These are phyloP conservation scores for Pleurotus giganteus DNA, from an alignment of 768 basidiomycete species.

Conservation along the genomic window DNA sequence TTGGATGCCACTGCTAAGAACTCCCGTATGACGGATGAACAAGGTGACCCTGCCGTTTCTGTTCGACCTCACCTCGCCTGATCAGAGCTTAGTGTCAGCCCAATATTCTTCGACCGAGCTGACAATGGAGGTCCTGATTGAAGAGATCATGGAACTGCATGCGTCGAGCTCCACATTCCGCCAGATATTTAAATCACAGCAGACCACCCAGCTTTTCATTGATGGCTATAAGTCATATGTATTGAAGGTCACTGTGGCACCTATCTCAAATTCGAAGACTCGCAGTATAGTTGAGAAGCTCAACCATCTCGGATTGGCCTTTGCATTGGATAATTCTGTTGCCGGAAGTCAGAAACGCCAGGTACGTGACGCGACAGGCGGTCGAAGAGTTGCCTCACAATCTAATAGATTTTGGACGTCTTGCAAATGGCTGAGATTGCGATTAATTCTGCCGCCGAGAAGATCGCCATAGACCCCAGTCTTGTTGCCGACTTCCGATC, in stretches of 20 bases:
- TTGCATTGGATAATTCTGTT: constrained; percentile 64
- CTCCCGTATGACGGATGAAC: constrained; percentile 27
- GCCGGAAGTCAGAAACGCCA: constrained; percentile 69
- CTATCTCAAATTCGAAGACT: constrained; percentile 39
- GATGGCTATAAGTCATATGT: constrained; percentile 62
- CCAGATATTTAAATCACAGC: constrained; percentile 70
- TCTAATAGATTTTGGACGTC: constrained; percentile 3
- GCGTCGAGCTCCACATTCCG: constrained; percentile 64
- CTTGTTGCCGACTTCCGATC: constrained; percentile 53
- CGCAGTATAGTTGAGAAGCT: constrained; percentile 68
- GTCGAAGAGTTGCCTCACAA: not conserved
- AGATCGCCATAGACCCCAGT: constrained; percentile 50
- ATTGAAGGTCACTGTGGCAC: constrained; percentile 32
- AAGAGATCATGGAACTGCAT: constrained; percentile 70
- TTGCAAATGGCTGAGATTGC: constrained; percentile 44
- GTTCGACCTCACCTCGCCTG: constrained; percentile 14
- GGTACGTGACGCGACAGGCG: constrained; percentile 34
- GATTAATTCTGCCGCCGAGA: constrained; percentile 46
- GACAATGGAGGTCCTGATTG: constrained; percentile 60
- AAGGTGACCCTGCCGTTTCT: constrained; percentile 7
- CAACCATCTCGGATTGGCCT: constrained; percentile 63
- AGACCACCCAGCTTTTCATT: constrained; percentile 64
- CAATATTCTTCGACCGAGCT: constrained; percentile 20
- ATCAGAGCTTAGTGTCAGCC: constrained; percentile 18
- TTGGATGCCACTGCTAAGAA: constrained; percentile 39